These are phyloP conservation scores for Golubevia sp. DNA, from an alignment of 1,284 basidiomycete species.

Conservation along the genomic window DNA sequence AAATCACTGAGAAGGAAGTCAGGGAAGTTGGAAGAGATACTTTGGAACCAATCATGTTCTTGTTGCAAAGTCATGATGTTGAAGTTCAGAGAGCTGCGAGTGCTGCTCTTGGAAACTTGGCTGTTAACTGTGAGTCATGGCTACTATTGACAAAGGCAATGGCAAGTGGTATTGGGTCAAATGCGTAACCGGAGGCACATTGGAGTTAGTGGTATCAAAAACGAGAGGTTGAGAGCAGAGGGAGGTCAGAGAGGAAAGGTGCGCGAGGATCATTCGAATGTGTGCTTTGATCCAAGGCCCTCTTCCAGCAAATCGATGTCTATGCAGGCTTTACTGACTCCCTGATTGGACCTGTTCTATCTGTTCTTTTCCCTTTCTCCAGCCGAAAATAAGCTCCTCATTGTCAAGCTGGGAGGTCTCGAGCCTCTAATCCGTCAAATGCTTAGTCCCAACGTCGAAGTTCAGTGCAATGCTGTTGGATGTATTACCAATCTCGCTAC, in stretches of 20 bases:
- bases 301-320: no score
- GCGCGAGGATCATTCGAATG: conserved; percentile 3
- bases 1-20: conserved; percentile 99
- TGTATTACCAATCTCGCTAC: conserved; percentile 99
- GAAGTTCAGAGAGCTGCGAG: conserved; percentile 98
- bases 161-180: no score
- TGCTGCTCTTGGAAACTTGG: conserved; percentile 96
- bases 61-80: conserved; percentile 95
- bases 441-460: conserved; percentile 98
- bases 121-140: conserved; percentile 88
- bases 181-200: no score
- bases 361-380: conserved; percentile 18
- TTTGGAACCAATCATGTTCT: conserved; percentile 95
- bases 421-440: conserved; percentile 98
- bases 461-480: conserved; percentile 99
- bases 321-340: no score
- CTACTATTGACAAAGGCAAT: no score
- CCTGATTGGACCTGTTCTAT: no score
- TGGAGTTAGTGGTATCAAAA: no score
- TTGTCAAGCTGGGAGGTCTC: conserved; percentile 95
- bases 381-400: conserved; percentile 99
- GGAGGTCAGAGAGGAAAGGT: not conserved
- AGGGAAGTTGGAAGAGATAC: conserved; percentile 95
- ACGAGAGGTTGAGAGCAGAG: no score
- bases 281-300: no score